Evolutionary conservation across 148 eudicot genomes (phyloP).

Genomic region (Chenopodium berlandieri): DNA sequence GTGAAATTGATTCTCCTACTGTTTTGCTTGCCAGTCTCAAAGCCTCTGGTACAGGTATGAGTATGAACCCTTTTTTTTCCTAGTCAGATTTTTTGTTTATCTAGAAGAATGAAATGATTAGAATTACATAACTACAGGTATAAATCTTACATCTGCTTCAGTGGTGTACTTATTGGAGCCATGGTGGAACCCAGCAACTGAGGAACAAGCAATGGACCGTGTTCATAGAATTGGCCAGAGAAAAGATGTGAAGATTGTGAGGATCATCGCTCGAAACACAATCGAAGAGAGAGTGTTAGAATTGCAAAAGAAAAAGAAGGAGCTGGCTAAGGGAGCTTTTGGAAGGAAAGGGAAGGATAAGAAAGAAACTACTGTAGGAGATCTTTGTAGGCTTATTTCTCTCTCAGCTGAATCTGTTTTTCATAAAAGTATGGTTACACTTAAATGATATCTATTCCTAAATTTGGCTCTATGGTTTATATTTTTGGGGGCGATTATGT

Average conservation of each 20-base stretch:
- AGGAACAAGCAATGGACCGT: constrained; percentile 97
- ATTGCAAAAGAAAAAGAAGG: constrained; percentile 81
- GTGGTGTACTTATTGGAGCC: constrained; percentile 83
- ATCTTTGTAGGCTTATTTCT: constrained; percentile 72
- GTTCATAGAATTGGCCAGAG: constrained; percentile 92
- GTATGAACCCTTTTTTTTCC: background rate
- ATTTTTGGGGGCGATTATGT: background rate
- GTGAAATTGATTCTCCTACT: constrained; percentile 57
- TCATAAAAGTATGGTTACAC: background rate
- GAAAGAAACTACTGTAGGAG: constrained; percentile 62
- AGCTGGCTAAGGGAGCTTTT: constrained; percentile 71
- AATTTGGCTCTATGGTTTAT: background rate
- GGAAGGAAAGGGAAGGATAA: constrained; percentile 57
- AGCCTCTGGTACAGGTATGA: constrained; percentile 61
- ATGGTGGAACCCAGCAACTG: constrained; percentile 98
- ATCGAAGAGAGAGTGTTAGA: constrained; percentile 84
- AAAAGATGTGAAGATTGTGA: constrained; percentile 70
- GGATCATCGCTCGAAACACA: constrained; percentile 80
- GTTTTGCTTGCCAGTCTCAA: constrained; percentile 85
- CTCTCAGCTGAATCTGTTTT: constrained; percentile 33
- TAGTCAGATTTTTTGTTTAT: background rate
- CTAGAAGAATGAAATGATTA: background rate
- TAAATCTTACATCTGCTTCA: constrained; percentile 82
- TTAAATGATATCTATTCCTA: background rate
- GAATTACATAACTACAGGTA: constrained; percentile 22